Conservation (phyloP, 306 rosid genomes). For the Luffa acutangula region DNA sequence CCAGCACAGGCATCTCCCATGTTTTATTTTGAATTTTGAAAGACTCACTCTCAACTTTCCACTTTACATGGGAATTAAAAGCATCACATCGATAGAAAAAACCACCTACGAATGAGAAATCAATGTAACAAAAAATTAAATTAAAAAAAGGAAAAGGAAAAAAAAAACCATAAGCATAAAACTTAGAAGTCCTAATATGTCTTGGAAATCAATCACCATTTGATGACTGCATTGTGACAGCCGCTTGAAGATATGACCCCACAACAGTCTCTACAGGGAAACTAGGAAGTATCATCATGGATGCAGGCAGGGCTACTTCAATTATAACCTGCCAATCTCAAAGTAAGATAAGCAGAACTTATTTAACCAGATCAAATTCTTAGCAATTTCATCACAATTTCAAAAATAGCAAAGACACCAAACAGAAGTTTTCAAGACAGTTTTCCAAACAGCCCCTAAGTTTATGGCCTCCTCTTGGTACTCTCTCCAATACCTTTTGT, state of each 20-base stretch:
- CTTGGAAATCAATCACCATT: slow-evolving; percentile 39
- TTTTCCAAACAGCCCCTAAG: not conserved
- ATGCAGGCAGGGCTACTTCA: slow-evolving; percentile 69
- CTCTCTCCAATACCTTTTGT: not conserved
- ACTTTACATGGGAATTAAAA: slow-evolving; percentile 58
- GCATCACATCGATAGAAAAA: slow-evolving; percentile 73
- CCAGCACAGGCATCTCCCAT: slow-evolving; percentile 34
- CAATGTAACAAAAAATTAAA: slow-evolving; percentile 6
- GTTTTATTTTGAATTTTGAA: slow-evolving; percentile 60
- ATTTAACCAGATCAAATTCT: not conserved
- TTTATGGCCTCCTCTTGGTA: not conserved
- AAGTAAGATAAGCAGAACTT: not conserved
- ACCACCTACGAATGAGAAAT: slow-evolving; percentile 50
- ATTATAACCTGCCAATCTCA: slow-evolving; percentile 42
- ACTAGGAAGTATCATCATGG: slow-evolving; percentile 65
- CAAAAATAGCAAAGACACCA: not conserved
- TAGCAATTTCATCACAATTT: not conserved
- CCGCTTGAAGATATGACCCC: slow-evolving; percentile 78
- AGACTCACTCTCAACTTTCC: slow-evolving; percentile 75
- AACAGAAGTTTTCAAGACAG: not conserved
- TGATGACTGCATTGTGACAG: slow-evolving; percentile 77
- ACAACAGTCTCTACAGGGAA: slow-evolving; percentile 87
- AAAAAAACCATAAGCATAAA: not conserved
- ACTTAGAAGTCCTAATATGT: slow-evolving; percentile 11
- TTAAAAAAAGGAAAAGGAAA: not conserved